Base-by-base conservation (phyloP, 371 early-diverging fungal species). In the Mucor saturninus region DNA sequence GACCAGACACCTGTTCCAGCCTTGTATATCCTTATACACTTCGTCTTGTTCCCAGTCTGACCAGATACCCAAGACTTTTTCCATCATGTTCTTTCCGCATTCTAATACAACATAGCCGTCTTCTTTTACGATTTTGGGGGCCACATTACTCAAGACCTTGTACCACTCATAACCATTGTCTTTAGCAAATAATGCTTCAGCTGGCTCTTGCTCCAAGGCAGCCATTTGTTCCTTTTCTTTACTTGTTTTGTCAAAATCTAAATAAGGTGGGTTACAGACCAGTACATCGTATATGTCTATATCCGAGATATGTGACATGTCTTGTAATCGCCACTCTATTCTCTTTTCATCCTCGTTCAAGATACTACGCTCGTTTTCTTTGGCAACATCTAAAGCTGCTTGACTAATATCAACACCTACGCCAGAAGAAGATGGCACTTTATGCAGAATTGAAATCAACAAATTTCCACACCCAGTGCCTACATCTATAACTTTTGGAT, bases 381-480 rank as follows among this genome's bases (percentile, higher is more conserved):
- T 53, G 3, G 92, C 89, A 2, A 92, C 69, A 0, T 59, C 57
- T 10, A 92, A 74, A 0, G 92, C 91, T 1, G 77, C 63, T 7
- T 61, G 42, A 59, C 89, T 88, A 30, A 91, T 85, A 60, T 92
- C 92, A 3, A 92, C 64, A 3, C 87, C 92, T 4, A 84, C 67
- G 7, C 91, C 92, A 0, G 43, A 42, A 0, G 64, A 62, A 3
- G 51, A 75, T 59, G 32, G 28, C 14, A 74, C 42, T 1, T 68
- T 54, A 21, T 68, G 53, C 5, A 91, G 69, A 14, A 88, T 72
- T 0, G 93, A 86, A 9, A 91, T 48, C 2, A 92, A 54, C 5
- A 92, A 62, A 68, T 90, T 90, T 0, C 91, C 93, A 59, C 85
- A 87, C 1, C 93, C 93, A 4, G 93, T 92, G 0, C 93, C 93